Percentiles rank a stretch among this genome's conserved stretches.
These are phyloP conservation scores for Yarrowia sp. DNA, from an alignment of 805 yeast genomes.

Conservation along the genomic window DNA sequence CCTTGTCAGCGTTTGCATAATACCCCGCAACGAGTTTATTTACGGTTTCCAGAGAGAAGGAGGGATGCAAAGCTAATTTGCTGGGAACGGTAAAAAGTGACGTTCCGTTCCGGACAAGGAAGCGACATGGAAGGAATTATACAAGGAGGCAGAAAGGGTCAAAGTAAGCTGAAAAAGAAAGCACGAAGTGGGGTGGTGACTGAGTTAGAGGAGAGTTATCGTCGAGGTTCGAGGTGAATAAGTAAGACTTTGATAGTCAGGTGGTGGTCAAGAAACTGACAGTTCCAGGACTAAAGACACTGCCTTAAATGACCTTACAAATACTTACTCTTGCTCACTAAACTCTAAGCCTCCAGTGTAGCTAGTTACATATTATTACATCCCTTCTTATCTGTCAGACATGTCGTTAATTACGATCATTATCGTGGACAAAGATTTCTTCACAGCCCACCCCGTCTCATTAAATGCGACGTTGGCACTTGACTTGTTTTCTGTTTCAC, in stretches of 20 bases:
- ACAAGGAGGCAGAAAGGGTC: background rate
- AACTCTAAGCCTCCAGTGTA: background rate
- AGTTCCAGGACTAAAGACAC: no score
- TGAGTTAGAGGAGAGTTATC: no score
- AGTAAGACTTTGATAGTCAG: no score
- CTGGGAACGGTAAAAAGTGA: background rate
- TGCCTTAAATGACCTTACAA: background rate
- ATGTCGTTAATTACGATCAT: no score
- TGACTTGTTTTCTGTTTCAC: background rate
- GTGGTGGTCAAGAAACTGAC: no score
- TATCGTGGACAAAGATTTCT: no score
- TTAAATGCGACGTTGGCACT: background rate
- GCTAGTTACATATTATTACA: background rate
- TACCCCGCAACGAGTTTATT: constrained; percentile 9
- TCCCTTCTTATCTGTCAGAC: no score
- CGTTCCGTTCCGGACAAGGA: constrained; percentile 3
- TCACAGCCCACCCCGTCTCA: background rate
- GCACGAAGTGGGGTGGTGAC: background rate
- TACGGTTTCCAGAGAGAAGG: background rate
- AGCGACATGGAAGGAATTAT: background rate
- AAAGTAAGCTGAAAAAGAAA: background rate
- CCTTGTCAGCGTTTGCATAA: background rate
- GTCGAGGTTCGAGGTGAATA: no score
- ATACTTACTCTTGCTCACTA: background rate
- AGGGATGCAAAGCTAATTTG: background rate